Evolutionary conservation across 2,329 filamentous ascomycete species (phyloP), one percentile per base, ranked within the genome.

Genomic region (Xylariales sp.): DNA sequence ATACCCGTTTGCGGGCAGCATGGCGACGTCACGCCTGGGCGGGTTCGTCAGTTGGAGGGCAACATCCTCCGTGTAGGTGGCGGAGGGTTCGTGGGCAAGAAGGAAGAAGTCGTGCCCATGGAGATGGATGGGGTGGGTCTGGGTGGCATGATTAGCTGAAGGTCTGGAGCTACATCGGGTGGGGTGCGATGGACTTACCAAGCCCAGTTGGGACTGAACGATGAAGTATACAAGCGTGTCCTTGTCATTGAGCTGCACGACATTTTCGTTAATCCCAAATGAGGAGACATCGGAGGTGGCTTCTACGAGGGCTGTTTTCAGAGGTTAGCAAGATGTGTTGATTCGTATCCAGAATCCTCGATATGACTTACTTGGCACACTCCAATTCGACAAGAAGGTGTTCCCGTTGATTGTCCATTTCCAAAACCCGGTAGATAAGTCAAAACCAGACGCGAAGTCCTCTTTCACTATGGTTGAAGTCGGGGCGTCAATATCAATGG

Each of bases 351-450:
- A 12, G 19, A 57, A 21, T 15, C 57, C 39, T 9, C 54, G 40
- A 10, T 61, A 50, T 14, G 18, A 38, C 51, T 51, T 47, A 53
- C 51, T 76, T 5, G 73, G 73, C 28, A 69, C 52, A 5, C 56
- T 59, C 62, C 72, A 76, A 42, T 76, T 60, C 1, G 74, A 59
- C 7, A 62, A 42, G 51, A 76, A 64, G n/a, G 65, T 66, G 21
- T 63, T 71, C 31, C 56, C 59, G 54, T 74, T 73, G 47, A 76
- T 54, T 12, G 61, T 68, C 72, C 72, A 76, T 34, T 64, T 63
- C 58, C 73, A 69, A 47, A 65, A 58, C 16, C 59, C 51, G 19
- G 46, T 39, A 22, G 50, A 46, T 2, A 19, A 11, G 16, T 11
- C 24, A 21, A 61, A 41, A 24, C 55, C 28, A 45, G 57, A 15